phyloP scores from a whole-genome alignment of 306 rosid species.

The Pyrus pyrifolia region DNA sequence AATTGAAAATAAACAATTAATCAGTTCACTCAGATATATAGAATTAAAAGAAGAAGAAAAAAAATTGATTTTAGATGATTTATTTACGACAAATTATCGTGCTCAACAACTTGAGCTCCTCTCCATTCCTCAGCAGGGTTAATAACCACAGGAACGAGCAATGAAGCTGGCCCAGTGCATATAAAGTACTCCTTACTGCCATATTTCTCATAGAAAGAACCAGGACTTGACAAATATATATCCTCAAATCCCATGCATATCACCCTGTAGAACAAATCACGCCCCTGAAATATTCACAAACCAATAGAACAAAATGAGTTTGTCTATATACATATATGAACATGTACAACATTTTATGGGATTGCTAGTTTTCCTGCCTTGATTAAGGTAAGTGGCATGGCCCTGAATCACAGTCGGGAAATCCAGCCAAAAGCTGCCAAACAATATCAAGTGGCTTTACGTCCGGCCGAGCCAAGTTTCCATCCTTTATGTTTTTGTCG shows the following conservation, averaged over 20 bases:
- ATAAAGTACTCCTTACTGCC: conserved; percentile 66
- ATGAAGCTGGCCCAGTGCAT: conserved; percentile 96
- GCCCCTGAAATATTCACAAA: conserved; percentile 45
- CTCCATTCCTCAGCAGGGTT: conserved; percentile 86
- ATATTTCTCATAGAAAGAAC: conserved; percentile 65
- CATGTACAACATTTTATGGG: background rate
- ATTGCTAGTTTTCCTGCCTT: background rate
- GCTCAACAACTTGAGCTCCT: conserved; percentile 94
- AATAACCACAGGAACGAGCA: conserved; percentile 71
- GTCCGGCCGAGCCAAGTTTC: background rate
- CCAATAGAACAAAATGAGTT: background rate
- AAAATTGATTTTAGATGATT: background rate
- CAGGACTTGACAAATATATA: conserved; percentile 80
- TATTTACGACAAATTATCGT: conserved; percentile 55
- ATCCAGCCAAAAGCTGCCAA: background rate
- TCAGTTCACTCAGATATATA: no score
- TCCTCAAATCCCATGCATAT: conserved; percentile 96
- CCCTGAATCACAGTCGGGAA: background rate
- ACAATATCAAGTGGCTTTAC: background rate
- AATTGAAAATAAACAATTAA: no score
- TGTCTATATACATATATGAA: background rate
- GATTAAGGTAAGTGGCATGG: background rate
- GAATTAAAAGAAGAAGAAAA: no score
- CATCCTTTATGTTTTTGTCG: background rate
- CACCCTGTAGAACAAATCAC: conserved; percentile 76